phyloP scores from a whole-genome alignment of 2,329 filamentous ascomycete species.

The Ophiocordyceps robertsii region DNA sequence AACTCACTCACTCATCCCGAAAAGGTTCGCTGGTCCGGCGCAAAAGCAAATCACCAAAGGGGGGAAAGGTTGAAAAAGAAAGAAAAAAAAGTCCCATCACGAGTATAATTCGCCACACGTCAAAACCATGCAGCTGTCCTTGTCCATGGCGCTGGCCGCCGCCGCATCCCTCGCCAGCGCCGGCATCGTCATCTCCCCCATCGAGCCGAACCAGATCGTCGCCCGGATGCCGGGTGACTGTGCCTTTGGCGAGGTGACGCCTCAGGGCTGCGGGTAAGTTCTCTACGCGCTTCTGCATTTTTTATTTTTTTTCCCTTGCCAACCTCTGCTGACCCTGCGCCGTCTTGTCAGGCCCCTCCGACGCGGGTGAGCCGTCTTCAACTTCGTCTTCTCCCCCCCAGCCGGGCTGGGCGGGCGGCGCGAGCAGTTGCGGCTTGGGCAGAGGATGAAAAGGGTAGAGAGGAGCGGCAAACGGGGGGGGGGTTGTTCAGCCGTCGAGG shows the following conservation, averaged over 20 bases:
- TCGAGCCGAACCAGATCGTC: slow-evolving; percentile 37
- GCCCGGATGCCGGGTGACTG: slow-evolving; percentile 34
- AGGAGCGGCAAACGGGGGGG: too few relatives aligned
- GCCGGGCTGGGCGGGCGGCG: too few relatives aligned
- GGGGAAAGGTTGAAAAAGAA: too few relatives aligned
- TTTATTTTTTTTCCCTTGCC: background rate
- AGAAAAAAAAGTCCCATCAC: too few relatives aligned
- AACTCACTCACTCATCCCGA: background rate
- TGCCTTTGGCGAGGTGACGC: slow-evolving; percentile 41
- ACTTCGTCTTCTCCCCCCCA: too few relatives aligned
- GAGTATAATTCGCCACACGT: too few relatives aligned
- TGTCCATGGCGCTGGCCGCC: slow-evolving; percentile 22
- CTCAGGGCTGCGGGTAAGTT: slow-evolving; percentile 43
- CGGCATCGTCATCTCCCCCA: slow-evolving; percentile 41
- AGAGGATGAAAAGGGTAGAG: too few relatives aligned
- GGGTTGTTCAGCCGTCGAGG: too few relatives aligned
- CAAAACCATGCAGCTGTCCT: slow-evolving; percentile 13
- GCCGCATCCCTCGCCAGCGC: slow-evolving; percentile 34
- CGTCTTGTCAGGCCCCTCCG: too few relatives aligned
- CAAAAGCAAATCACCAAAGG: background rate
- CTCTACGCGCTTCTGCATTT: background rate
- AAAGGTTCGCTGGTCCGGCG: background rate
- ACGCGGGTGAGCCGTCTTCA: too few relatives aligned
- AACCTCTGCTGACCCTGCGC: background rate
- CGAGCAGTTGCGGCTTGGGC: too few relatives aligned